These are phyloP conservation scores for Tolypocladium inflatum DNA, from an alignment of 2,329 filamentous ascomycete genomes.

Conservation along the genomic window DNA sequence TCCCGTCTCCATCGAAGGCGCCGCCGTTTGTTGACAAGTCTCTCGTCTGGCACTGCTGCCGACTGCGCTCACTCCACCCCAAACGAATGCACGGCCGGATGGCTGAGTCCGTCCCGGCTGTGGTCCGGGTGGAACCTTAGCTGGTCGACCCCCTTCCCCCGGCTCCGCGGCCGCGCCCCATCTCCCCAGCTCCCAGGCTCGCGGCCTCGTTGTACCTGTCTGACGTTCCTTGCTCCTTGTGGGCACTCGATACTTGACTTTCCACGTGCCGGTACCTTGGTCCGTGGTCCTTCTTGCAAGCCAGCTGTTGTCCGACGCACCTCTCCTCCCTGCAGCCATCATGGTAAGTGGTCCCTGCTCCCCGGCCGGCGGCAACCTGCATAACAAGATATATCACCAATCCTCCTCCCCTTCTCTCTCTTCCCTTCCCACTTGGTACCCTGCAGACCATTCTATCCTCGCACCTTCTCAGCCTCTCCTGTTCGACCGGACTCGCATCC, in stretches of 20 bases:
- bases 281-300: constrained; percentile 20
- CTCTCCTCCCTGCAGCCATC: constrained; percentile 29
- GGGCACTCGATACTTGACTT: constrained; percentile 23
- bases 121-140: constrained; percentile 25
- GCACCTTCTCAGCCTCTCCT: constrained; percentile 13
- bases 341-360: constrained; percentile 38
- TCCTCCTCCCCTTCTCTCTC: constrained; percentile 18
- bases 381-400: constrained; percentile 32
- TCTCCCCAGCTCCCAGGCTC: constrained; percentile 6
- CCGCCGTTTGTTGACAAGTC: not conserved
- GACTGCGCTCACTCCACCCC: constrained; percentile 3
- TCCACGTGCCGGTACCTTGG: constrained; percentile 27
- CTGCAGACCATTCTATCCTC: constrained; percentile 10
- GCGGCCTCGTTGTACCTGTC: constrained; percentile 10
- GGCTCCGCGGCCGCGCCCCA: constrained; percentile 11
- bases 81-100: constrained; percentile 5
- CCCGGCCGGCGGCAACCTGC: constrained; percentile 31
- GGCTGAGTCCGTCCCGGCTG: constrained; percentile 15
- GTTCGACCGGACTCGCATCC: constrained; percentile 11
- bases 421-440: constrained; percentile 12
- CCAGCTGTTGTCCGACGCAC: constrained; percentile 25
- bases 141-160: constrained; percentile 18
- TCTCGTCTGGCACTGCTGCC: not conserved
- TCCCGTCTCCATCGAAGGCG: constrained; percentile 4
- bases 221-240: constrained; percentile 22